phyloP scores from a whole-genome alignment of 2,329 filamentous ascomycete genomes.

The Penicillium janthinellum region DNA sequence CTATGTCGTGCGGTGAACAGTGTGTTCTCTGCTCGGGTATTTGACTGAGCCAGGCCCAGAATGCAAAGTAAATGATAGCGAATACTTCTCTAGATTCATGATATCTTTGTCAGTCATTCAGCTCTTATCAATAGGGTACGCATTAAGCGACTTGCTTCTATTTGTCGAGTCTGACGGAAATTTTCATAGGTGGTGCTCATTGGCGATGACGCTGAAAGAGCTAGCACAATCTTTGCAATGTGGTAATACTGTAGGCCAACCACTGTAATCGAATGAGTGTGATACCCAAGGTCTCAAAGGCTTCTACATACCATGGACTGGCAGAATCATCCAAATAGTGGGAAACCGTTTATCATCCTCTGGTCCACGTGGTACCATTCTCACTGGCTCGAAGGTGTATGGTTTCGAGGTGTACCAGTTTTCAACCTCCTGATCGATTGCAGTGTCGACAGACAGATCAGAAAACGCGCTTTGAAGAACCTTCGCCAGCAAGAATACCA shows the following conservation, averaged over 20 bases:
- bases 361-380: conserved; percentile 22
- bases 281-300: not conserved
- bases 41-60: conserved; percentile 30
- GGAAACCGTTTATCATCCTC: conserved; percentile 30
- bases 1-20: conserved; percentile 32
- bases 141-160: conserved; percentile 20
- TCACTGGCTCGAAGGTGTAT: conserved; percentile 32
- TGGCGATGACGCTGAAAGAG: conserved; percentile 19
- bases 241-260: conserved; percentile 41
- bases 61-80: conserved; percentile 27
- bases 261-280: conserved; percentile 20
- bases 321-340: conserved; percentile 34
- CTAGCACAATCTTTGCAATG: conserved; percentile 35
- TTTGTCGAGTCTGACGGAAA: conserved; percentile 23
- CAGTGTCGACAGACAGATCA: not conserved
- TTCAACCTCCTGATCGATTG: conserved; percentile 21
- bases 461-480: conserved; percentile 28
- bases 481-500: conserved; percentile 41
- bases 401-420: conserved; percentile 27
- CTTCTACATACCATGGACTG: conserved; percentile 30
- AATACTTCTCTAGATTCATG: conserved; percentile 20
- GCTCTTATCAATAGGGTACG: not conserved
- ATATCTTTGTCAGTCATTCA: not conserved
- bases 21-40: conserved; percentile 30
- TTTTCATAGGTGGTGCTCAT: conserved; percentile 21